Evolutionary conservation across 306 rosid genomes (phyloP).

Genomic region (Cyamopsis tetragonoloba): DNA sequence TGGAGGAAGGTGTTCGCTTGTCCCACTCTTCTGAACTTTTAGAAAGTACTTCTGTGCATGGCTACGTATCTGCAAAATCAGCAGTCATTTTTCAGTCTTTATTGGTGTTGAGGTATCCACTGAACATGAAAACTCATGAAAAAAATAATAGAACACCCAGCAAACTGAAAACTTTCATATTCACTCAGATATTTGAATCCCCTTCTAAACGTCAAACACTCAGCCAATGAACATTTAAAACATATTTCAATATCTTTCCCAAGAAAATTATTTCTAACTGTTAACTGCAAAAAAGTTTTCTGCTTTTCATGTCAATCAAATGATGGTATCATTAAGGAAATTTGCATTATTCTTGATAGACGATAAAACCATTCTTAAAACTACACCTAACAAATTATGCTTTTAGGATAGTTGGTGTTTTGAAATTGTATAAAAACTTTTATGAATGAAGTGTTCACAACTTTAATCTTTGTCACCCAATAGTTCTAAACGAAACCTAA

Average conservation of each 20-base stretch:
- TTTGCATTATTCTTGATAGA: not conserved
- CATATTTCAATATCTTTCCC: not conserved
- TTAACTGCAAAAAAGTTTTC: not conserved
- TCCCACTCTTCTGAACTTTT: slow-evolving; percentile 92
- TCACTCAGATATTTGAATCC: not conserved
- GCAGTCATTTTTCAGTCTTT: slow-evolving; percentile 3
- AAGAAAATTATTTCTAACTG: not conserved
- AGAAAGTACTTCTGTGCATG: slow-evolving; percentile 95
- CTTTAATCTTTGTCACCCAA: not conserved
- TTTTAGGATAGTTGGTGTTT: not conserved
- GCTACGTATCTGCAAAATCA: slow-evolving; percentile 69
- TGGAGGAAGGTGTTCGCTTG: slow-evolving; percentile 91
- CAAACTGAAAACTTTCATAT: not conserved
- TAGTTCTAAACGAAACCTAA: not conserved
- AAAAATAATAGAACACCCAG: not conserved
- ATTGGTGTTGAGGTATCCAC: not conserved
- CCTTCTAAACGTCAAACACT: not conserved
- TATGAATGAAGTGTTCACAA: not conserved
- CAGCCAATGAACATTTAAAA: not conserved
- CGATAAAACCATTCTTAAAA: not conserved
- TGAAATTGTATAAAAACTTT: not conserved
- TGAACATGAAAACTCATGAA: not conserved
- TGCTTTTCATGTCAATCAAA: not conserved
- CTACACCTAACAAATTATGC: not conserved
- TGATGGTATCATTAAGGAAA: not conserved